phyloP scores from a whole-genome alignment of 2,329 filamentous ascomycete species.

The Alternaria sp. region DNA sequence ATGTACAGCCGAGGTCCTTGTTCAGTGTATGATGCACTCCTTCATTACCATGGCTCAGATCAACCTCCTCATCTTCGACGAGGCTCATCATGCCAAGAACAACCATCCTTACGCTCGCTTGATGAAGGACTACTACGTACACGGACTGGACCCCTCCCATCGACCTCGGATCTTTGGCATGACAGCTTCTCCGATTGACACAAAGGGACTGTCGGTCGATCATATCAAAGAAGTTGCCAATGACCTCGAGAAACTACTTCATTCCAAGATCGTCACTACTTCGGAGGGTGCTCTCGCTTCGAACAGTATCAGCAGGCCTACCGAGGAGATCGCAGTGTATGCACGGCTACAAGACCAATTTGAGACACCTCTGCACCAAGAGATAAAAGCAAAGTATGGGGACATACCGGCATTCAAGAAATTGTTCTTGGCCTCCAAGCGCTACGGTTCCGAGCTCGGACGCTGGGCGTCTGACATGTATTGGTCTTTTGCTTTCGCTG shows the following conservation, averaged over 20 bases:
- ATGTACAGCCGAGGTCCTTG: constrained; percentile 87
- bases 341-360: constrained; percentile 60
- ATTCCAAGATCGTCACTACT: constrained; percentile 83
- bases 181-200: constrained; percentile 95
- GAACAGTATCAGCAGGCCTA: constrained; percentile 65
- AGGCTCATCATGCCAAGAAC: constrained; percentile 95
- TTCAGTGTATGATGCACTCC: constrained; percentile 77
- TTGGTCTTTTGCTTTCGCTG: constrained; percentile 74
- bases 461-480: constrained; percentile 84
- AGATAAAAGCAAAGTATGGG: constrained; percentile 61
- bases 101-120: constrained; percentile 89
- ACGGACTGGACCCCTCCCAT: constrained; percentile 51
- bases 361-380: constrained; percentile 69
- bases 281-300: constrained; percentile 65
- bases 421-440: constrained; percentile 65
- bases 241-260: constrained; percentile 77
- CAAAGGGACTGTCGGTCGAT: constrained; percentile 59
- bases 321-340: constrained; percentile 65
- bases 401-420: constrained; percentile 61
- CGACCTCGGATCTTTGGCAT: constrained; percentile 88
- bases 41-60: constrained; percentile 83
- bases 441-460: constrained; percentile 72
- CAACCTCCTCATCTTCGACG: constrained; percentile 92
- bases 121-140: constrained; percentile 82
- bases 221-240: constrained; percentile 73